Evolutionary conservation across 2,329 filamentous ascomycete species (phyloP), one percentile per base, ranked within the genome.

Genomic region (Aureobasidium musti): DNA sequence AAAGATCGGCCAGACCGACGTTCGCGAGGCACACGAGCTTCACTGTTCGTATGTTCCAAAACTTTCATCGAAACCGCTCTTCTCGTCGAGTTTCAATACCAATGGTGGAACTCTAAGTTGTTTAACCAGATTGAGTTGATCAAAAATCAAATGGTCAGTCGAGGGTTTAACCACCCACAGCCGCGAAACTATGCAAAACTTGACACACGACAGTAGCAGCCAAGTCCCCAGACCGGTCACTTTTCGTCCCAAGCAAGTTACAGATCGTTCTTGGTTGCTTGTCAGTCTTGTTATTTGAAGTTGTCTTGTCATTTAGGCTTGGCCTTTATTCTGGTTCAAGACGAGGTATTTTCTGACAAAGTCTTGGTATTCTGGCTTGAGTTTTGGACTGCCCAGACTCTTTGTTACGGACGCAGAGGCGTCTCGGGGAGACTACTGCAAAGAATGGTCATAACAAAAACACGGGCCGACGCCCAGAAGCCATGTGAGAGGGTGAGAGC

Each of bases 381-480:
- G 26, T 19, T 2, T 6, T 37, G 10, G 19, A 59, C 13, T 59
- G 37, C 54, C 54, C 39, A 59, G 54, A 26, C 37, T 23, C 37
- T 23, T 19, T 39, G 11, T 59, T 59, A 59, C 54, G 54, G 23
- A 59, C 54, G 54, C 33, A 43, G 37, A 30, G 54, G 54, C 54
- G 26, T 39, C 13, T 39, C 23, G 54, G 26, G 26, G 4, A 43
- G 37, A 43, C 54, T 59, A 59, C 54, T 59, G 54, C 54, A 59
- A 59, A 59, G 37, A 59, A 59, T 59, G 54, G 54, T 59, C 54
- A 57, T 41, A 43, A 37, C 53, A 39, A 28, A 28, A 59, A n/a
- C 54, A 59, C 54, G 54, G 54, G 54, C 54, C 54, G 54, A 59
- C 54, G 39, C 54, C 54, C 39, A 41, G 23, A 52, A 28, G 17